Evolutionary conservation across 2,329 filamentous ascomycete genomes (phyloP), one percentile per base, ranked within the genome.

Genomic region (Stagonosporopsis chrysanthemi): DNA sequence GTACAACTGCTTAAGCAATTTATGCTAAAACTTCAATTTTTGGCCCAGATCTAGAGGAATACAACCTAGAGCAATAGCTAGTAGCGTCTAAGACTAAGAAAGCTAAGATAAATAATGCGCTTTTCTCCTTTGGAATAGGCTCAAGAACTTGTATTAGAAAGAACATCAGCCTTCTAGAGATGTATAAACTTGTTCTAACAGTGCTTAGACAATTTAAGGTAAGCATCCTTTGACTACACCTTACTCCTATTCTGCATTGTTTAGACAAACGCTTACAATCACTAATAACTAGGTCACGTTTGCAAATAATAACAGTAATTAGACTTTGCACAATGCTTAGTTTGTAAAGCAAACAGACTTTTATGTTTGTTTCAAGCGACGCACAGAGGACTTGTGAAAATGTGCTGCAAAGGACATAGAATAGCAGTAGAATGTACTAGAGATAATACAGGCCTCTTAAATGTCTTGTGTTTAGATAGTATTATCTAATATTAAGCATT

Each of bases 51-150:
- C 17, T 22, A 11, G 38, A 17, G 22, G 9, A 19, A 6, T 40
- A 19, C 9, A 17, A 19, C 9, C 38, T 22, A 12, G 38, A 40
- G 22, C 38, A 22, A 12, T 40, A 22, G 38, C 38, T 40, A 11
- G 19, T 23, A 19, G 33, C 17, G 3, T 26, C 26, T 26, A 24
- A 29, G 38, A 2, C 22, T 4, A 29, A 63, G 69, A 12, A 62
- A 62, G 11, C 38, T 11, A 6, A 23, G 19, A 68, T 80, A 69
- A 68, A 45, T 72, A 72, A 6, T 58, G 66, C 8, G 42, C 43
- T 40, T 8, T 56, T 43, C 42, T 53, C 31, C 29, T 43, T 50
- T 44, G 55, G 55, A 4, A 19, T 15, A 14, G 55, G 55, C 9
- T 14, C 43, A 8, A 42, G 55, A 31, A 53, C 55, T 22, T 58